A percentile compares a stretch with the other conserved stretches of the same genome.
Evolutionary conservation across 139 green algal species (phyloP).

Genomic region (Limnomonas spitsbergensis): DNA sequence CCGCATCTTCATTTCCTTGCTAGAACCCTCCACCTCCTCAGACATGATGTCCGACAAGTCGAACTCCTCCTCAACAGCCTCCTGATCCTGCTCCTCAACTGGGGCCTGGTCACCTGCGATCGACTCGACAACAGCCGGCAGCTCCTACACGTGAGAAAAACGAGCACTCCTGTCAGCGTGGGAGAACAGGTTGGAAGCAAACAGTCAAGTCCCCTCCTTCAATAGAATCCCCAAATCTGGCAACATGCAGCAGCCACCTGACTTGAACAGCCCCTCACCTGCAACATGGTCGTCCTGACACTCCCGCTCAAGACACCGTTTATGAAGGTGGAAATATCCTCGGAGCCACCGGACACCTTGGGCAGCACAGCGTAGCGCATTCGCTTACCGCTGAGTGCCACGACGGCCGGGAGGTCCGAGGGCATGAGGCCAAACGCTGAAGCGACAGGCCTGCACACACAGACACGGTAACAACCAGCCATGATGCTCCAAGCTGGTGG

Average conservation of each 20-base stretch:
- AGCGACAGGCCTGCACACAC: background rate
- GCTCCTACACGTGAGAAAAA: no score
- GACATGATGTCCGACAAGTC: constrained; percentile 46
- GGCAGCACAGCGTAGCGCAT: constrained; percentile 36
- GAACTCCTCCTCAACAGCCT: constrained; percentile 44
- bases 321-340: constrained; percentile 23
- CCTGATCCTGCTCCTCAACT: background rate
- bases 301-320: constrained; percentile 37
- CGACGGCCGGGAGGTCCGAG: constrained; percentile 29
- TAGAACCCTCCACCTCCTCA: constrained; percentile 29
- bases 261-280: no score
- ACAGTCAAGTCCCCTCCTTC: no score
- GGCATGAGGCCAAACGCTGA: constrained; percentile 21
- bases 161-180: background rate
- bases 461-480: constrained; percentile 1
- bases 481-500: no score
- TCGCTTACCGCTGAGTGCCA: constrained; percentile 34
- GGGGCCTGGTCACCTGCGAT: background rate
- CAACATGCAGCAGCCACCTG: no score
- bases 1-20: constrained; percentile 25
- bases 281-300: constrained; percentile 3
- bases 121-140: background rate
- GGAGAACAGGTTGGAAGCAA: background rate
- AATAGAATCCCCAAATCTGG: no score
- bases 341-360: background rate